Evolutionary conservation across 805 yeast species (phyloP).

Genomic region (Starmerella ratchasimensis): DNA sequence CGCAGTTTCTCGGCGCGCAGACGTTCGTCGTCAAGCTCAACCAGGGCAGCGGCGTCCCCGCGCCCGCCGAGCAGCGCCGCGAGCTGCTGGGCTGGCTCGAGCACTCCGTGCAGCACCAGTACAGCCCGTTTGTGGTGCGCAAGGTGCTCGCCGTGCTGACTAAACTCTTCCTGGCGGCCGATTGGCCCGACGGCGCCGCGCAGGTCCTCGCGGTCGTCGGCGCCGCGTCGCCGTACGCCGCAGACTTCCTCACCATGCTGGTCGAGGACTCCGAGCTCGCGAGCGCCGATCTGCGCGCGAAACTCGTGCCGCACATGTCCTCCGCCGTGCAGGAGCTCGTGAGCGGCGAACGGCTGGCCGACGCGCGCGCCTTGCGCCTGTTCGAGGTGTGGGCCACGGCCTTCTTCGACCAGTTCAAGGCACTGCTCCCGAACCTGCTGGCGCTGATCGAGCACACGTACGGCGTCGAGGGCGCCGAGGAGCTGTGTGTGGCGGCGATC

Average conservation of each 20-base stretch:
- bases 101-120: constrained; percentile 4
- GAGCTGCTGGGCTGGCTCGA: constrained; percentile 20
- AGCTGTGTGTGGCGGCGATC: background rate
- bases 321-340: constrained; percentile 1
- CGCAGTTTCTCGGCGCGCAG: constrained; percentile 66
- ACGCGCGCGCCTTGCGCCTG: constrained; percentile 6
- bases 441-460: constrained; percentile 6
- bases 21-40: constrained; percentile 46
- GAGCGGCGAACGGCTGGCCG: background rate
- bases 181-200: constrained; percentile 29
- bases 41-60: constrained; percentile 7
- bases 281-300: constrained; percentile 9
- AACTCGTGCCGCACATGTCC: constrained; percentile 11
- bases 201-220: constrained; percentile 15
- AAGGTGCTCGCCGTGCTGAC: constrained; percentile 47
- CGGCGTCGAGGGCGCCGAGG: background rate
- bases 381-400: constrained; percentile 14
- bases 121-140: constrained; percentile 34
- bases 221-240: constrained; percentile 7
- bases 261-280: constrained; percentile 22
- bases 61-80: background rate
- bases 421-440: constrained; percentile 6
- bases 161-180: constrained; percentile 30
- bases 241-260: constrained; percentile 21
- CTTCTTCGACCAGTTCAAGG: constrained; percentile 12